Evolutionary conservation across 306 rosid genomes (phyloP), one percentile per base, ranked within the genome.

Genomic region (Pyrus betulifolia): DNA sequence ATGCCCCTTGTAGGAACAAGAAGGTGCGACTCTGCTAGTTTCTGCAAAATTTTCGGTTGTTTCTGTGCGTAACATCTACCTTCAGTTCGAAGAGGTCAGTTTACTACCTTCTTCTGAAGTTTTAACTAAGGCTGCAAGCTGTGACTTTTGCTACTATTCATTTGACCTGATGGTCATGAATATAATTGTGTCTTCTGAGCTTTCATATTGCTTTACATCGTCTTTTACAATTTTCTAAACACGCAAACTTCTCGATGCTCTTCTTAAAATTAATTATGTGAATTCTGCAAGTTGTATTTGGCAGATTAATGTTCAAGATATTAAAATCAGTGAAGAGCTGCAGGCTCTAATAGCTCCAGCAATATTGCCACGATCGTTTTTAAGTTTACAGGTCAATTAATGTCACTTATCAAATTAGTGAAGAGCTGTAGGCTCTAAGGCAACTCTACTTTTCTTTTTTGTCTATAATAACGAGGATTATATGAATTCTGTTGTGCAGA

Each of bases 301-400:
- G 81, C 98, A 94, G 98, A 92, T 94, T 63, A 66, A 79, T 70
- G 67, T 94, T 70, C 97, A 92, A 79, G 93, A 92, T 81, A 79
- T 94, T 80, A 87, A 85, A 72, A 88, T 92, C 51, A 88, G 96
- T 76, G 95, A 87, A 64, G 88, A 86, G 80, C 67, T 94, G 81
- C 98, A 92, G 79, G 95, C 96, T 84, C 28, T 92, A 71, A 89
- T 92, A 78, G 91, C 97, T 86, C 96, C 98, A 63, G 98, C 97
- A 65, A 44, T 92, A 83, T 88, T 94, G 38, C 98, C 98, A 2
- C 89, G 96, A 23, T 90, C 97, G 66, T 94, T 90, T 78, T 44
- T 90, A 80, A 94, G 89, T 69, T 88, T 94, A 52, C 95, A 94
- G 94, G 98, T 94, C 80, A 80, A 70, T 51, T 33, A 19, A 51